Percentiles rank a stretch among this genome's conserved stretches.
These are phyloP conservation scores for Penicillium manginii DNA, from an alignment of 495 filamentous ascomycete genomes.

Conservation along the genomic window DNA sequence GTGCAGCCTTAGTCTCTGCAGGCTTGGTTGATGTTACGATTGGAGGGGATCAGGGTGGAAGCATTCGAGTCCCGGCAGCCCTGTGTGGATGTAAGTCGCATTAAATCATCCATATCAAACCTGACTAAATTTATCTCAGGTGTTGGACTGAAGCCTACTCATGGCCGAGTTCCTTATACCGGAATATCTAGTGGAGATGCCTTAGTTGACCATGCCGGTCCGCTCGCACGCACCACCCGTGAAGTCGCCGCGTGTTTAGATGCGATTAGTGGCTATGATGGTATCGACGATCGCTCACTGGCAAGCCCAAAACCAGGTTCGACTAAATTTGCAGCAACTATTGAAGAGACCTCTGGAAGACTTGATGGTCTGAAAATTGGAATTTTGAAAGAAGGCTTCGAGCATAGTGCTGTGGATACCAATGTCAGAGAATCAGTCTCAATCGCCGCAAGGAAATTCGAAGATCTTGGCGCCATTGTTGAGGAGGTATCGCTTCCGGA, in stretches of 20 bases:
- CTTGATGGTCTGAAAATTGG: slow-evolving; percentile 58
- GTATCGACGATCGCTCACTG: slow-evolving; percentile 58
- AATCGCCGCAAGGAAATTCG: slow-evolving; percentile 48
- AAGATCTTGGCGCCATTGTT: slow-evolving; percentile 54
- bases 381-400: slow-evolving; percentile 54
- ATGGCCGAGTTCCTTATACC: slow-evolving; percentile 56
- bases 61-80: slow-evolving; percentile 58
- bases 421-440: slow-evolving; percentile 45
- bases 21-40: slow-evolving; percentile 58
- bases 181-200: slow-evolving; percentile 51
- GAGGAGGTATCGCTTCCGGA: slow-evolving; percentile 56
- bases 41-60: slow-evolving; percentile 65
- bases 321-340: slow-evolving; percentile 41
- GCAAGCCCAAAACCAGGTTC: slow-evolving; percentile 48
- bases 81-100: slow-evolving; percentile 44
- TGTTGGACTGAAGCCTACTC: slow-evolving; percentile 53
- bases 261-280: slow-evolving; percentile 57
- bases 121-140: slow-evolving; percentile 25
- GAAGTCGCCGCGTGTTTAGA: slow-evolving; percentile 57
- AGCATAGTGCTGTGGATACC: slow-evolving; percentile 44
- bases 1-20: slow-evolving; percentile 53
- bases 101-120: background rate
- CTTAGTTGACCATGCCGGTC: slow-evolving; percentile 51
- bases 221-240: slow-evolving; percentile 51
- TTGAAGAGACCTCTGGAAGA: slow-evolving; percentile 25